Evolutionary conservation across 805 yeast genomes (phyloP), one percentile per base, ranked within the genome.

Genomic region (Kuraishia borneana): DNA sequence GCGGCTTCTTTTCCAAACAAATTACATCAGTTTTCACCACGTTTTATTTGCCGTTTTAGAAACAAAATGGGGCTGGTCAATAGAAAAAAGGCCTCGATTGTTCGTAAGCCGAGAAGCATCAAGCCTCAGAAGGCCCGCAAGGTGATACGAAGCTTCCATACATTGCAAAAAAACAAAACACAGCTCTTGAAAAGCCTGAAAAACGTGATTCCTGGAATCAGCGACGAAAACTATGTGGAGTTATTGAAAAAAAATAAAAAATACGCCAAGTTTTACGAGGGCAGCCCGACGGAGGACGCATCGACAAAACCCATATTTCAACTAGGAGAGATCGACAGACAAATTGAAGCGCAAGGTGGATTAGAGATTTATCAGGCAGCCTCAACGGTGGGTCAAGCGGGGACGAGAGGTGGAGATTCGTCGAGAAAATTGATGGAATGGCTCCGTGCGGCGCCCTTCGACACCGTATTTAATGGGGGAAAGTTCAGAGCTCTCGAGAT

Each of bases 371-470:
- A 89, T 51, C 98, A 89, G 48, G 55, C 65, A 16, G 97, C 97
- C 0, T 83, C 95, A 2, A 70, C 81, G 1, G 73, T 75, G 33
- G 98, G 98, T 0, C 98, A 89, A 47, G 71, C 73, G 38, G 51
- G 55, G 0, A 65, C 67, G 31, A 54, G 97, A 41, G 97, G 98
- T 1, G 95, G 96, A 2, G 98, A 89, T 50, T 84, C 96, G 0
- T 85, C 95, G 2, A 83, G 79, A 43, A 63, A 76, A 46, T 58
- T 89, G 30, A 67, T 84, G n/a, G 70, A 75, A 36, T 84, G 94
- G 88, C 54, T 84, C 4, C 58, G 61, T 17, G 67, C 63, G 23
- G 33, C 58, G 26, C 42, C 36, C 5, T 19, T 39, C 1, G 37
- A 35, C 21, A 7, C 23, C 2, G 16, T 18, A 1, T 28, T 14